These are phyloP conservation scores for Cadophora luteo-olivacea DNA, from an alignment of 2,329 filamentous ascomycete genomes.

Conservation along the genomic window DNA sequence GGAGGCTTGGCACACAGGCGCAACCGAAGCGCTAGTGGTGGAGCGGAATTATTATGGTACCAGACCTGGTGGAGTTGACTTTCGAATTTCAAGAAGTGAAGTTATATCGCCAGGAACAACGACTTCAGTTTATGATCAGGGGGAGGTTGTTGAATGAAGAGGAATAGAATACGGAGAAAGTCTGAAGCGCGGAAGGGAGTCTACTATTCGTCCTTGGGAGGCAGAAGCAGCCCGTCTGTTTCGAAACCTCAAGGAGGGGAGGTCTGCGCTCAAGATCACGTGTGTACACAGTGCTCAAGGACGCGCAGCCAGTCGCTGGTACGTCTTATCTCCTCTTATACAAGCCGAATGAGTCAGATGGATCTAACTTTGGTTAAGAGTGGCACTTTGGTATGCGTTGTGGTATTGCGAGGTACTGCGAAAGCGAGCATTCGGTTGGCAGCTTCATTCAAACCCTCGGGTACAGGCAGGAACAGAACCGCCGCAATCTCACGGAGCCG, in stretches of 20 bases:
- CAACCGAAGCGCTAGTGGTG: neutral
- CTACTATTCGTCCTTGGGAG: neutral
- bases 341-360: neutral
- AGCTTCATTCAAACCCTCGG: neutral
- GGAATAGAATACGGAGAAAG: neutral
- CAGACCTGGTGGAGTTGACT: neutral
- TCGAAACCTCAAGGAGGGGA: conserved; percentile 14
- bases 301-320: neutral
- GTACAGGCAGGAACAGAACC: neutral
- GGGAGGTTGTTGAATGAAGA: neutral
- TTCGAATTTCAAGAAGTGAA: neutral
- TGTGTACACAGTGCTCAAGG: neutral
- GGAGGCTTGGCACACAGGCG: conserved; percentile 19
- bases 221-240: neutral
- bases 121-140: neutral
- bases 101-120: neutral
- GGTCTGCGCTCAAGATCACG: conserved; percentile 20
- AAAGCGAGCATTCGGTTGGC: neutral
- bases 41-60: neutral
- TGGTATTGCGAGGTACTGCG: neutral
- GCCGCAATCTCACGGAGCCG: neutral
- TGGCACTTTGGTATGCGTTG: neutral
- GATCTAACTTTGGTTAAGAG: neutral
- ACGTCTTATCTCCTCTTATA: neutral
- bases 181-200: neutral